These are phyloP conservation scores for Metschnikowia baotianmanensis DNA, from an alignment of 805 yeast species.

Conservation along the genomic window DNA sequence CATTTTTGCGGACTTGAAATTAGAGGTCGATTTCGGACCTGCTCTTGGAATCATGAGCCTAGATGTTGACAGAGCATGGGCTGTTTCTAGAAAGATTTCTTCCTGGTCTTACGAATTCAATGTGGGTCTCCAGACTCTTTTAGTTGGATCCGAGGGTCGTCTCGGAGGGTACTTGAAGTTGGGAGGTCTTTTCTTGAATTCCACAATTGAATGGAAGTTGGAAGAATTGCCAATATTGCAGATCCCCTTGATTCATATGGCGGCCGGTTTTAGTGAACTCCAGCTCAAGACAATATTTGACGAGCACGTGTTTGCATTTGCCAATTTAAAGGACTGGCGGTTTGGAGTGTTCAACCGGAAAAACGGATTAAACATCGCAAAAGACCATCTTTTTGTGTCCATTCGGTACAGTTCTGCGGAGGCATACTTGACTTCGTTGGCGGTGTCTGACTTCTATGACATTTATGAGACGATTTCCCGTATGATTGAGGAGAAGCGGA, in stretches of 20 bases:
- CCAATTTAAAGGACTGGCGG: conserved; percentile 45
- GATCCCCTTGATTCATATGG: conserved; percentile 66
- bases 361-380: conserved; percentile 43
- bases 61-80: conserved; percentile 61
- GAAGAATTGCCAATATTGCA: conserved; percentile 39
- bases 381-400: conserved; percentile 60
- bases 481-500: conserved; percentile 67
- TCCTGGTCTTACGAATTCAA: conserved; percentile 72
- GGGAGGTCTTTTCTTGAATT: conserved; percentile 49
- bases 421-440: conserved; percentile 74
- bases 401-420: conserved; percentile 51
- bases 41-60: conserved; percentile 69
- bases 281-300: conserved; percentile 72
- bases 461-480: conserved; percentile 68
- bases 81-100: conserved; percentile 60
- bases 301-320: conserved; percentile 77
- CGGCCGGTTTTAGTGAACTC: conserved; percentile 54
- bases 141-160: conserved; percentile 67
- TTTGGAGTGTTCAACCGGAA: conserved; percentile 69
- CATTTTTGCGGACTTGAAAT: conserved; percentile 48
- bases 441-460: conserved; percentile 81
- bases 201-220: conserved; percentile 71
- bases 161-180: conserved; percentile 67
- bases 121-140: conserved; percentile 53
- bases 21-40: conserved; percentile 76